phyloP scores from a whole-genome alignment of 192 early-diverging fungal species.

The Coemansia sp. region DNA sequence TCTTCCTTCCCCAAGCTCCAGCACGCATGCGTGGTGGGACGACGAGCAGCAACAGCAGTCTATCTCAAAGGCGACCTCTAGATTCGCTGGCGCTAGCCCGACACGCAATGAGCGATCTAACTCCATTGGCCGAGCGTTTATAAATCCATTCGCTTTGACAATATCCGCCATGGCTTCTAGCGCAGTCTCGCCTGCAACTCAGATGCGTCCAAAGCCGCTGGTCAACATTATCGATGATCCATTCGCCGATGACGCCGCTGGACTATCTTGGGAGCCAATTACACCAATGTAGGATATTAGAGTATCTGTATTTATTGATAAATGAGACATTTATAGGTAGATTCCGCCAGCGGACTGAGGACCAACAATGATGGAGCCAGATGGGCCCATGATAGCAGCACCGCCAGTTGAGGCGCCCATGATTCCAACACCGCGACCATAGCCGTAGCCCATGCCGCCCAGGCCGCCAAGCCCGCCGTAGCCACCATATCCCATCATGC shows the following conservation, averaged over 20 bases:
- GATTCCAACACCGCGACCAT: constrained; percentile 27
- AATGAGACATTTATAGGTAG: constrained; percentile 23
- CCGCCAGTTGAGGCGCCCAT: constrained; percentile 46
- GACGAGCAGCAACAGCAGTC: background rate
- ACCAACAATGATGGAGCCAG: constrained; percentile 52
- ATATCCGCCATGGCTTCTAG: constrained; percentile 9
- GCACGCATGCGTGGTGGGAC: constrained; percentile 42
- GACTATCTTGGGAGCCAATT: constrained; percentile 40
- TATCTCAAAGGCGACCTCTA: background rate
- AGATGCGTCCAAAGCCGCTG: background rate
- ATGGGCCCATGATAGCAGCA: constrained; percentile 50
- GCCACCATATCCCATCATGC: constrained; percentile 9
- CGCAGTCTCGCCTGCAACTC: background rate
- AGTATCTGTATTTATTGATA: constrained; percentile 7
- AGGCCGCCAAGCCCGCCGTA: constrained; percentile 13
- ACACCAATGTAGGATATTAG: constrained; percentile 16
- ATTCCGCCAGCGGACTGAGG: constrained; percentile 57
- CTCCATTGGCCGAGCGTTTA: background rate
- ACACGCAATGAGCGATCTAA: background rate
- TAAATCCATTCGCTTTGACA: constrained; percentile 41
- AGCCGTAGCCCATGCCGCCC: constrained; percentile 19
- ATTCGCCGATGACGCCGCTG: constrained; percentile 35
- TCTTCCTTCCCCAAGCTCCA: constrained; percentile 43
- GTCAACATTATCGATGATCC: constrained; percentile 29
- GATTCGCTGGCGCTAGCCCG: background rate